These are phyloP conservation scores for Starmera dryadoides DNA, from an alignment of 805 yeast species.

Conservation along the genomic window DNA sequence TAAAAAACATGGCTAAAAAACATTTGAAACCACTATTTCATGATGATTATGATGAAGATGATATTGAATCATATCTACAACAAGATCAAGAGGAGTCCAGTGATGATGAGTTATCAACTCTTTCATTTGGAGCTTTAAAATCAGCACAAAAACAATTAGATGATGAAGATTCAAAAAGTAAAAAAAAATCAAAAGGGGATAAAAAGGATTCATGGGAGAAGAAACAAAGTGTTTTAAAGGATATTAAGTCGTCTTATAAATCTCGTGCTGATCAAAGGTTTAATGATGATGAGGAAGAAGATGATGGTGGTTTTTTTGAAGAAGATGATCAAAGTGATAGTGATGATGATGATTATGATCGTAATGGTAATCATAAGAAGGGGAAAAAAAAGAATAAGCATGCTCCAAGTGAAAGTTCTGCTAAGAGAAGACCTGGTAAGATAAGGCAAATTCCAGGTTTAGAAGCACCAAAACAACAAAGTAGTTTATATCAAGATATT, in stretches of 20 bases:
- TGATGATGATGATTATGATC: constrained; percentile 18
- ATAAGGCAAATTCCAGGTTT: constrained; percentile 74
- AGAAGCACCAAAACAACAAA: constrained; percentile 28
- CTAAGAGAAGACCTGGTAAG: constrained; percentile 63
- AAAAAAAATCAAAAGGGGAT: background rate
- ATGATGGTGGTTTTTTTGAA: constrained; percentile 11
- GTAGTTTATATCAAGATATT: constrained; percentile 63
- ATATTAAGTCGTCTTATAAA: no score
- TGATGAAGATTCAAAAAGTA: constrained; percentile 7
- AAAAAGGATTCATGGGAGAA: no score
- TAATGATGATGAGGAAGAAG: background rate
- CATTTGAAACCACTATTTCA: constrained; percentile 9
- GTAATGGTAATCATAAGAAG: constrained; percentile 7
- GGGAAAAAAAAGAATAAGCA: constrained; percentile 53
- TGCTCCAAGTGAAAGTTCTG: constrained; percentile 78
- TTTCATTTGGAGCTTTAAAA: constrained; percentile 63
- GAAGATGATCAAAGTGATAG: constrained; percentile 9
- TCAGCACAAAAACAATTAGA: constrained; percentile 44
- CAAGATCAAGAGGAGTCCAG: constrained; percentile 2
- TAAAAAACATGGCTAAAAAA: constrained; percentile 8
- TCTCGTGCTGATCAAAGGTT: no score
- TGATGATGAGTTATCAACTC: constrained; percentile 37
- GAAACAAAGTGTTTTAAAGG: no score
- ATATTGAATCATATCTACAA: constrained; percentile 8
- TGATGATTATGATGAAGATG: constrained; percentile 14